Evolutionary conservation across 495 filamentous ascomycete genomes (phyloP), one percentile per base, ranked within the genome.

Genomic region (Lasiosphaeris hirsuta): DNA sequence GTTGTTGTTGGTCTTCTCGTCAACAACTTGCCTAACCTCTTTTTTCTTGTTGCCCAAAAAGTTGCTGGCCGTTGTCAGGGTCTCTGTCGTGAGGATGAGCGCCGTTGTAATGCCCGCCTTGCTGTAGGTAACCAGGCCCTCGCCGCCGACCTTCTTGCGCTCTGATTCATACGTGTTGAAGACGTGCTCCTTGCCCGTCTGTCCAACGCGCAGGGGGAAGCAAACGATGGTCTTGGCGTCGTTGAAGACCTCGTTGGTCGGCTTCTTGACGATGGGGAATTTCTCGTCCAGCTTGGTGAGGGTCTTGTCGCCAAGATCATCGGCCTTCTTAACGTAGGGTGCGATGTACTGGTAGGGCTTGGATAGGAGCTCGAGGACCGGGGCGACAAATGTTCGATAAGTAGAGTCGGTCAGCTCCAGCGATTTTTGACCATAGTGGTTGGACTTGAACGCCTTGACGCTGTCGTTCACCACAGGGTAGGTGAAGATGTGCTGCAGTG

Each of bases 261-360:
- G 86, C 72, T 96, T 88, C 78, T 90, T 96, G 63, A 98, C 84
- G 65, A 89, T 81, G 30, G 94, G 94, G 77, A 96, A 90, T 58
- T 75, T 84, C 51, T 78, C 67, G 57, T 97, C 94, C 61, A 97
- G 82, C 62, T 82, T 84, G 56, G 65, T 78, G 59, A 98, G 80
- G 13, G 88, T 82, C 63, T 79, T 74, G 73, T 92, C 86, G 63
- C 89, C 94, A 45, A 96, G 73, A 57, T 81, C 71, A 60, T 98
- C 94, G 63, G 85, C 92, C 66, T 86, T 88, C 69, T 81, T 77
- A 51, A 96, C 78, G 73, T 96, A 96, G 1, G 94, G 93, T 15
- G 84, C 82, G 52, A 94, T 79, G 68, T 87, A 88, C 72, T 78
- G 74, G 74, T 89, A 90, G 7, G 93, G 92, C 53, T 78, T 86